phyloP scores from a whole-genome alignment of 371 early-diverging fungal genomes.

The Zychaea mexicana region DNA sequence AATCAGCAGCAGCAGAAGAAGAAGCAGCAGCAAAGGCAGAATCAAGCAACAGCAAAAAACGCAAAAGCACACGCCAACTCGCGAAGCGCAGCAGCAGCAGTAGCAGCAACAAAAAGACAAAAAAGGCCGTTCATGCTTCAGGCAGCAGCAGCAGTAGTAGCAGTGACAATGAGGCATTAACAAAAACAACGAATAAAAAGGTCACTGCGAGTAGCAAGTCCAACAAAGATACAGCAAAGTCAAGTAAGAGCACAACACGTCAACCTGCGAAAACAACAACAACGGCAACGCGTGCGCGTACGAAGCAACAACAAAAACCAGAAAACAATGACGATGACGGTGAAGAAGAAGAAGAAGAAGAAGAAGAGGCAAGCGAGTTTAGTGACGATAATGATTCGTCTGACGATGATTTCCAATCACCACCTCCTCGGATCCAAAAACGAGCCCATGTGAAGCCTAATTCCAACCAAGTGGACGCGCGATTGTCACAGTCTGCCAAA shows the following conservation, averaged over 20 bases:
- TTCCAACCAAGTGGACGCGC: constrained; percentile 7
- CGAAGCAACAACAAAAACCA: background rate
- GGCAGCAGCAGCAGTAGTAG: no score
- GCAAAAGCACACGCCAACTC: background rate
- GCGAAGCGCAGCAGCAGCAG: background rate
- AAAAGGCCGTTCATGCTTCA: no score
- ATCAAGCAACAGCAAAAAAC: background rate
- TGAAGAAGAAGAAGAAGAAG: background rate
- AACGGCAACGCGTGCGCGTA: no score
- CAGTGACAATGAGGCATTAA: no score
- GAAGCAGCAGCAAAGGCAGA: no score
- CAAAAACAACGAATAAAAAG: no score
- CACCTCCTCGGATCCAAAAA: background rate
- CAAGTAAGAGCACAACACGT: no score
- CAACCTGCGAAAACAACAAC: no score
- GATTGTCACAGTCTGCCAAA: background rate
- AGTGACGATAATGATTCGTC: background rate
- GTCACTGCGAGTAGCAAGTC: no score
- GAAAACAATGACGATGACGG: background rate
- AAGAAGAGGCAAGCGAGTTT: background rate
- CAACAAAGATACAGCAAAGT: no score
- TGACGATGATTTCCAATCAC: background rate
- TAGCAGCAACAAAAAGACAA: background rate
- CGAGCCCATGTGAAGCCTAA: constrained; percentile 8
- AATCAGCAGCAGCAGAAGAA: no score